These are phyloP conservation scores for Ceratocystis huliohia DNA, from an alignment of 2,329 filamentous ascomycete genomes.

Conservation along the genomic window DNA sequence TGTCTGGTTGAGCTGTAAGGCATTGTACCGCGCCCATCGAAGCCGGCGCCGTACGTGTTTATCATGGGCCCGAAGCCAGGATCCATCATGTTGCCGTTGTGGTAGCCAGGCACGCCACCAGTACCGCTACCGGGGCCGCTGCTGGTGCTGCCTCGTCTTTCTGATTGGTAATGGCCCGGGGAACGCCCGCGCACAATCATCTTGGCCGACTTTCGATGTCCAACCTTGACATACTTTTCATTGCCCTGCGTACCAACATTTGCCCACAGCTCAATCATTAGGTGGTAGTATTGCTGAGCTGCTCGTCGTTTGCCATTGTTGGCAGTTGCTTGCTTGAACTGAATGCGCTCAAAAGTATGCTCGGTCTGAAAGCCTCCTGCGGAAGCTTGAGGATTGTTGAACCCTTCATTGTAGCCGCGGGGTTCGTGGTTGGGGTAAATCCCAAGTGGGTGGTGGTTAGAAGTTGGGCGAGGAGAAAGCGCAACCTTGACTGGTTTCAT, in stretches of 20 bases:
- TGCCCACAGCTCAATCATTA: constrained; percentile 74
- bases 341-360: constrained; percentile 71
- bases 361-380: constrained; percentile 35
- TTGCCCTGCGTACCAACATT: constrained; percentile 42
- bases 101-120: constrained; percentile 43
- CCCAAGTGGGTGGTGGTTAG: constrained; percentile 36
- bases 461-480: constrained; percentile 52
- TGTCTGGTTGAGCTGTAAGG: constrained; percentile 30
- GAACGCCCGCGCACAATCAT: constrained; percentile 81
- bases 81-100: constrained; percentile 31
- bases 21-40: constrained; percentile 31
- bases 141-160: constrained; percentile 53
- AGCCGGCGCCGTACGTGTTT: constrained; percentile 29
- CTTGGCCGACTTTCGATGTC: constrained; percentile 59
- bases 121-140: constrained; percentile 56
- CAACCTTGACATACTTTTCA: constrained; percentile 56
- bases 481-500: constrained; percentile 57
- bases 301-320: constrained; percentile 88
- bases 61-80: constrained; percentile 33
- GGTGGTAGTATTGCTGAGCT: constrained; percentile 82
- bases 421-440: constrained; percentile 33
- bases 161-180: constrained; percentile 66
- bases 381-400: constrained; percentile 24
- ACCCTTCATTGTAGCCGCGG: constrained; percentile 23
- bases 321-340: constrained; percentile 86